Base-by-base conservation (phyloP, 768 basidiomycete species). In the Tulasnella sp. region DNA sequence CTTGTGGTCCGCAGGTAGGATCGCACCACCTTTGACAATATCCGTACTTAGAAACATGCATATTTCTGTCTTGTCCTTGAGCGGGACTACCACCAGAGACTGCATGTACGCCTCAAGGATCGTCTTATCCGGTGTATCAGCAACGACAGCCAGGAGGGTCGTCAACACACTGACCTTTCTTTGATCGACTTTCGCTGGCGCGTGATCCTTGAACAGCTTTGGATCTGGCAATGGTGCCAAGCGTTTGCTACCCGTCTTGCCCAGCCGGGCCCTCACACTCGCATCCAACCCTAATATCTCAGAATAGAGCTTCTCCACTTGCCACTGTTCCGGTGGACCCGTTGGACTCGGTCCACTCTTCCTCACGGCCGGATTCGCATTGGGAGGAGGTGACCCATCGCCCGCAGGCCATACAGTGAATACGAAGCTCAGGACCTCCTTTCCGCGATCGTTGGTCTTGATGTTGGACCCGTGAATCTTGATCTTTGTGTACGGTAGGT, bases 131-230 rank as follows among this genome's bases (percentile, higher is more conserved):
- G 46, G 41, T 46, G 30, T 25, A 53, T 34, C 19, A 60, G 41
- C 21, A 61, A n/a, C 9, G 11, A 61, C 38, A 59, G 34, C 34
- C 5, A 7, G 34, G 7, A 38, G 34, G 34, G 15, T 38, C 15
- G 5, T 25, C 12, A 38, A 21, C 5, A 3, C 7, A 73, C 82
- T 65, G 66, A 88, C 92, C 77, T 97, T 98, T 63, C 94, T 75
- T 71, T 94, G 92, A 75, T 98, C 96, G 44, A 92, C 89, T 74
- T 88, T 93, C 27, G 89, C 90, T 29, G 94, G 94, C 0, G 93
- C 92, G 70, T 94, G 92, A 72, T 98, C 96, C 70, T 83, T 93
- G 88, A 94, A 97, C 8, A 96, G 74, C 70, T 85, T 87, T 24
- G 89, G 88, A 69, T 99, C 96, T 1, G 96, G 96, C 59, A 99